Base-by-base conservation (phyloP, 495 filamentous ascomycete species). In the Trichoderma virens region DNA sequence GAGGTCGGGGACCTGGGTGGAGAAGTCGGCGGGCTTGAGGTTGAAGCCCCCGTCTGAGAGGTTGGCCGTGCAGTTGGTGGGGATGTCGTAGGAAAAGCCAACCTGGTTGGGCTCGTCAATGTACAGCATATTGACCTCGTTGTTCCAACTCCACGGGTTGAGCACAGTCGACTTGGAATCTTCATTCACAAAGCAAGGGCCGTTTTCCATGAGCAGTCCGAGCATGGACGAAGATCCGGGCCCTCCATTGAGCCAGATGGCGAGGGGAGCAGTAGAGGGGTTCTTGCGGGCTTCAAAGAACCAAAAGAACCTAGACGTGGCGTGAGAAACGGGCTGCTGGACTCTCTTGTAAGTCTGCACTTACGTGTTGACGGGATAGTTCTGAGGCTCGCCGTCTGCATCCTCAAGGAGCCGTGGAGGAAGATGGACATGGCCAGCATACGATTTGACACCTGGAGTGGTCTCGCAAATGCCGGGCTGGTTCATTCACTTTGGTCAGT, bases 71-170 rank as follows among this genome's bases (percentile, higher is more conserved):
- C 77, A 73, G 72, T 85, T 85, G 6, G 74, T 78, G 8, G 80
- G 80, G 28, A 69, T 73, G 61, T 84, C 81, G 70, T 86, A 86
- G 14, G 80, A 83, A 60, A 85, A 81, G 1, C 84, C 84, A 47
- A 83, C 81, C 67, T 84, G 79, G 39, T 79, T 81, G 28, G 84
- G 84, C 75, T 86, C 86, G 32, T 88, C 88, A 47, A 93, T 79
- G 68, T 86, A 93, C 13, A 93, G 75, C 81, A 92, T 81, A 68
- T 92, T 92, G 16, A 86, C 88, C 3, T 83, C 83, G 67, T 88
- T 80, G 70, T 86, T 89, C 88, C 88, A 93, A 5, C 84, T 82
- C 75, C 87, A 88, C 59, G 75, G 76, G 16, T 81, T 75, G 62
- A 83, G 80, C 56, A 78, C 65, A 13, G 62, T 64, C 18, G 28